Conservation (phyloP, 148 eudicot species). For the Mesembryanthemum crystallinum region DNA sequence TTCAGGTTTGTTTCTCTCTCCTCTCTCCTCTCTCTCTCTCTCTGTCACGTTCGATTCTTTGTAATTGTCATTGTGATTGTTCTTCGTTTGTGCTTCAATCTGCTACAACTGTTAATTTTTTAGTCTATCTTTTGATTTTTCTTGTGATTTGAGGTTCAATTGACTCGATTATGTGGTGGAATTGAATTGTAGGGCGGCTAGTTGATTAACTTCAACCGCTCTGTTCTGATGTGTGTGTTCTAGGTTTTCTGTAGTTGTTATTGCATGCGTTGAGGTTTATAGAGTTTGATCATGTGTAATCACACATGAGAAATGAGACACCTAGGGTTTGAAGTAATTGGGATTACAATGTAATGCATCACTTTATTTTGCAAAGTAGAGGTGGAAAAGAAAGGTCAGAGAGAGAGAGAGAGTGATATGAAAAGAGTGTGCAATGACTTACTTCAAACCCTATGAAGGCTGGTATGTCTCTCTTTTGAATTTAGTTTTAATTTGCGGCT, state of each 20-base stretch:
- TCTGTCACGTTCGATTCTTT: neutral
- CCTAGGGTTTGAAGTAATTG: neutral
- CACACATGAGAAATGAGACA: neutral
- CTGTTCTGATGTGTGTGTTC: neutral
- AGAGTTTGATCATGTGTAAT: too few relatives aligned
- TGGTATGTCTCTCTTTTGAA: too few relatives aligned
- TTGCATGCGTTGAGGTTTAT: too few relatives aligned
- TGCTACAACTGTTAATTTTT: neutral
- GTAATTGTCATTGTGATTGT: neutral
- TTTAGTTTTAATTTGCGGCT: too few relatives aligned
- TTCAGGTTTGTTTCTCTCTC: slow-evolving; percentile 46
- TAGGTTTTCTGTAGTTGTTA: neutral
- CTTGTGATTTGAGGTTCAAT: neutral
- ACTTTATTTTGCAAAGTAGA: too few relatives aligned
- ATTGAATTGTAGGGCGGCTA: neutral
- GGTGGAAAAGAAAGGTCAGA: too few relatives aligned
- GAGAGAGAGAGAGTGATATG: too few relatives aligned
- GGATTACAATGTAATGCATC: neutral
- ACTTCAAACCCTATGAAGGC: too few relatives aligned
- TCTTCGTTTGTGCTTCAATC: neutral
- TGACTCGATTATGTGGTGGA: neutral
- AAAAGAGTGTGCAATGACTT: too few relatives aligned
- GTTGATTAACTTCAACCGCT: neutral
- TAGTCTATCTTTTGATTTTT: neutral
- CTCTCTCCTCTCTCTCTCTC: neutral